Percentiles rank a stretch among this genome's conserved stretches.
Evolutionary conservation across 345 rosid genomes (phyloP).

Genomic region (Hevea brasiliensis): DNA sequence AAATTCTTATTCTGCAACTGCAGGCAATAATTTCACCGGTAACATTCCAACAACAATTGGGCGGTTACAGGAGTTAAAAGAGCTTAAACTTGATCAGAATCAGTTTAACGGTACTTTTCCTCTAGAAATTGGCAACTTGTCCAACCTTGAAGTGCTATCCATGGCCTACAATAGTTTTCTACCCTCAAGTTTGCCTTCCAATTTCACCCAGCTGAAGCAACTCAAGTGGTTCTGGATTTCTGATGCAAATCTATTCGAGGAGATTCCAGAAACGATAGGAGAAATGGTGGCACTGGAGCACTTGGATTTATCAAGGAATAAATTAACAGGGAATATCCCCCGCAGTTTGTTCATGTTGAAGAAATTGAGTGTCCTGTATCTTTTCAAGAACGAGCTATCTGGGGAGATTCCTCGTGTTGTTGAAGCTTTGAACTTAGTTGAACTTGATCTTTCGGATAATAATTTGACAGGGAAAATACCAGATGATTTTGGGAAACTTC

Average conservation of each 20-base stretch:
- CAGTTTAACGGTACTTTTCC: constrained; percentile 47
- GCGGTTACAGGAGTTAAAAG: constrained; percentile 28
- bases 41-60: constrained; percentile 43
- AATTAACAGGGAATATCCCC: constrained; percentile 47
- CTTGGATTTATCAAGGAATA: constrained; percentile 36
- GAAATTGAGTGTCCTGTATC: constrained; percentile 39
- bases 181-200: constrained; percentile 57
- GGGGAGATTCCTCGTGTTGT: constrained; percentile 51
- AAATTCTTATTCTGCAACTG: too few relatives aligned
- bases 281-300: constrained; percentile 42
- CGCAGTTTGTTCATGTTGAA: constrained; percentile 37
- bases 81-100: constrained; percentile 30
- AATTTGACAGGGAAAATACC: constrained; percentile 52
- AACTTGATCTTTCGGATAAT: constrained; percentile 51
- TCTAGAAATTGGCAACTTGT: constrained; percentile 51
- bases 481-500: constrained; percentile 45
- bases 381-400: constrained; percentile 31
- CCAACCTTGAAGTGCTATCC: constrained; percentile 50
- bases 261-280: constrained; percentile 42
- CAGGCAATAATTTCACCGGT: constrained; percentile 43
- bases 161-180: constrained; percentile 48
- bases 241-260: constrained; percentile 45
- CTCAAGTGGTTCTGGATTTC: constrained; percentile 32
- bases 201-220: constrained; percentile 49
- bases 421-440: constrained; percentile 29